Base-by-base conservation (phyloP, 495 filamentous ascomycete genomes). In the Apodospora peruviana region DNA sequence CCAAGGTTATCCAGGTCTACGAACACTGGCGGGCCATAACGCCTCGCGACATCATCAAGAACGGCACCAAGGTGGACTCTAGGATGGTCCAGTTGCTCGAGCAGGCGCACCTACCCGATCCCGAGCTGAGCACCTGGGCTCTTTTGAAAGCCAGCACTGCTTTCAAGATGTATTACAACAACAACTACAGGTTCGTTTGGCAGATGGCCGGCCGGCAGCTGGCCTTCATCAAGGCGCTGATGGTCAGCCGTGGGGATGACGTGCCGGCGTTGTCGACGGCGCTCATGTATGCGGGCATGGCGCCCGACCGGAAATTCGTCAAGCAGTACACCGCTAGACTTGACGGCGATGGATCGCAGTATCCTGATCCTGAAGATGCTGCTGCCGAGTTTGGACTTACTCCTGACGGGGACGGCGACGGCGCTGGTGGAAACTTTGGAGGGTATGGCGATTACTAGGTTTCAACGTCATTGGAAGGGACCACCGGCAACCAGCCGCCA, bases 181-280 rank as follows among this genome's bases (percentile, higher is more conserved):
- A 52, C 1, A 69, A 45, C 9, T 46, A 55, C 16, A 59, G 39
- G 7, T 78, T 87, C 40, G 68, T 75, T 11, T 86, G 86, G 71
- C 71, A 78, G 44, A 80, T 87, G 34, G 82, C 83, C 9, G 85
- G 84, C 0, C 71, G 71, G 14, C 77, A 82, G 48, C 64, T 91
- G 0, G 81, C 77, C 5, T 67, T 73, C 24, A 72, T 91, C 14
- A 91, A 91, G 58, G 75, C 80, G 29, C 27, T 61, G 44, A 47
- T 47, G 34, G 51, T 37, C 7, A 56, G 52, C 9, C 38, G 52
- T 2, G 25, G 34, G 0, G 56, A 43, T 8, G 49, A 43, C 10
- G 48, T 48, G 20, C 54, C 57, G 2, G 42, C 58, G 10, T 44
- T 64, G 5, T 43, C 72, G 24, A 61, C 64, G 4, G 65, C 74